Evolutionary conservation across 2,329 filamentous ascomycete genomes (phyloP).

Genomic region (Akanthomyces dipterigenus): DNA sequence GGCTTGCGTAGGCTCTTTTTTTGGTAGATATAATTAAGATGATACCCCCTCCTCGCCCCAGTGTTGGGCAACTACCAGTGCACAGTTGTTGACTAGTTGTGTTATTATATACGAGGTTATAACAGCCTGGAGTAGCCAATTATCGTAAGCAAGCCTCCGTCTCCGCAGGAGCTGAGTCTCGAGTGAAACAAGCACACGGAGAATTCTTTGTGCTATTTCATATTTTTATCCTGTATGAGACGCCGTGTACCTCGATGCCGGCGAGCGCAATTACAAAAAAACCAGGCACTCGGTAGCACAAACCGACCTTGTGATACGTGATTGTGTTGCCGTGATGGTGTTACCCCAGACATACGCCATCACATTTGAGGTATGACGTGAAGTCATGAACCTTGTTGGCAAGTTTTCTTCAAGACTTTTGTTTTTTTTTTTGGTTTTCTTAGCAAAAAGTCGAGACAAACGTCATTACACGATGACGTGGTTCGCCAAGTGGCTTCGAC

Average conservation of each 20-base stretch:
- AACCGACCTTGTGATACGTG: background rate
- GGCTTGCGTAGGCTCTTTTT: background rate
- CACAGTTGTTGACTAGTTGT: background rate
- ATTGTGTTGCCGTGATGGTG: conserved; percentile 3
- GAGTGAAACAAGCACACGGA: conserved; percentile 10
- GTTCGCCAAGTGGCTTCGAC: background rate
- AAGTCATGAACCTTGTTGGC: background rate
- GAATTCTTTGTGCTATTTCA: background rate
- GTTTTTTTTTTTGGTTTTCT: too few relatives aligned
- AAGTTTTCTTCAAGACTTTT: too few relatives aligned
- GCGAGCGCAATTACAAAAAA: conserved; percentile 2
- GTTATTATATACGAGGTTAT: conserved; percentile 4
- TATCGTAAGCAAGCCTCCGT: conserved; percentile 1
- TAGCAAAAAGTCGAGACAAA: too few relatives aligned
- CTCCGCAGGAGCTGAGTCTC: conserved; percentile 10
- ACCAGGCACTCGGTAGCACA: background rate
- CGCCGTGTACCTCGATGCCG: background rate
- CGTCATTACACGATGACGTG: background rate
- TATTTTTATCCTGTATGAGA: background rate
- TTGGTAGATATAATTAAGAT: background rate
- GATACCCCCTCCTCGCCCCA: background rate
- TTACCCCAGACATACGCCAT: background rate
- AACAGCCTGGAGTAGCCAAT: background rate
- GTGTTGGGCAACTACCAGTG: background rate
- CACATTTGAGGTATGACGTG: background rate